Conservation (phyloP, 73 alveolate species). For the Symbiodinium natans region DNA sequence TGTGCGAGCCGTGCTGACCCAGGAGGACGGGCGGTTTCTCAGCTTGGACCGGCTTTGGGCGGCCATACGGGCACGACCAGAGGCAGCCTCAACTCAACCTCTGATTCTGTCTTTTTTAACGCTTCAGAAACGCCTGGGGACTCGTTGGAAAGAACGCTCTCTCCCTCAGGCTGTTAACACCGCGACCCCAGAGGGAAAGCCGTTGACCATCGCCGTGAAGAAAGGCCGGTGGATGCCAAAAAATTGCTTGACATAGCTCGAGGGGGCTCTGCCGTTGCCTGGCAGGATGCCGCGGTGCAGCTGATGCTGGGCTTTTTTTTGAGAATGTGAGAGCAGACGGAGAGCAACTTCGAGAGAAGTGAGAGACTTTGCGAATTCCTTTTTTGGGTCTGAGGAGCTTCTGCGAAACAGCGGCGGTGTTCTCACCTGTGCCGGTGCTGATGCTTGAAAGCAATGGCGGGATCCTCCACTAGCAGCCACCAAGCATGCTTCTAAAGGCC, state of each 20-base stretch:
- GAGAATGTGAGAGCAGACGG: background rate
- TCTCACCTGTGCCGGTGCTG: slow-evolving; percentile 1
- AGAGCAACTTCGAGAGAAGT: no score
- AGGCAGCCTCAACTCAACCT: background rate
- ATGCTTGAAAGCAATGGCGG: background rate
- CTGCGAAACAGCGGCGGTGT: background rate
- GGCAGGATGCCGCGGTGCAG: slow-evolving; percentile 4
- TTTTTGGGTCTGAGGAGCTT: background rate
- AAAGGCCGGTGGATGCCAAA: slow-evolving; percentile 18
- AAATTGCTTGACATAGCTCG: no score
- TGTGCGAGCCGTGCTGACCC: no score
- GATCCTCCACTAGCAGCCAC: no score
- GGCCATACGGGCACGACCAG: slow-evolving; percentile 3
- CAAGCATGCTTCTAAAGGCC: no score
- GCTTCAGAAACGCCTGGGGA: no score
- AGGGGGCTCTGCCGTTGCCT: no score
- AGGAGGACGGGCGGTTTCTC: slow-evolving; percentile 11
- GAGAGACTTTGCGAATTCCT: no score
- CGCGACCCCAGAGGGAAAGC: slow-evolving; percentile 62
- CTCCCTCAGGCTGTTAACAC: slow-evolving; percentile 35
- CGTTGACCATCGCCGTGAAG: slow-evolving; percentile 66
- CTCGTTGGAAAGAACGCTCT: no score
- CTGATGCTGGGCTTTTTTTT: background rate
- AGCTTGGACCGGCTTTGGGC: slow-evolving; percentile 19
- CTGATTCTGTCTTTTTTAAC: background rate